These are phyloP conservation scores for Lasiodiplodia sp. DNA, from an alignment of 2,329 filamentous ascomycete genomes.

Conservation along the genomic window DNA sequence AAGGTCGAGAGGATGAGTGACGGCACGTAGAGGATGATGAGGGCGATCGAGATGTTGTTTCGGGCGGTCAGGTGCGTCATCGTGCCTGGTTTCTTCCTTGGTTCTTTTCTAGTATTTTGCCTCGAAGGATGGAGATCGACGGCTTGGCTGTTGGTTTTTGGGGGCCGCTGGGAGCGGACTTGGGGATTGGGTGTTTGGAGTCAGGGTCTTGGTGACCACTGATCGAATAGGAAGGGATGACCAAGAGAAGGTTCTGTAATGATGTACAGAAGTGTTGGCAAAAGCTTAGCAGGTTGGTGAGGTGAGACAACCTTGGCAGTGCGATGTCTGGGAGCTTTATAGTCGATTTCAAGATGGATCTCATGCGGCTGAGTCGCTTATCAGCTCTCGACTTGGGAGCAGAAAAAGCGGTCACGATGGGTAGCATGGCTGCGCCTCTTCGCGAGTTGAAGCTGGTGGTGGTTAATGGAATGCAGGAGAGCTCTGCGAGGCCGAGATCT, in stretches of 20 bases:
- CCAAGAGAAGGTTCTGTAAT: background rate
- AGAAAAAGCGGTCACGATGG: background rate
- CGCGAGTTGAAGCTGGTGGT: background rate
- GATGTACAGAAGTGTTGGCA: background rate
- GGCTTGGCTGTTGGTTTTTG: background rate
- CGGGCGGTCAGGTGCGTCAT: constrained; percentile 12
- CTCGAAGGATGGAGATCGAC: background rate
- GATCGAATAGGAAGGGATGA: background rate
- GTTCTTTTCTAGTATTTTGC: background rate
- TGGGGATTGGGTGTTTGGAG: background rate
- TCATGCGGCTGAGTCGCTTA: background rate
- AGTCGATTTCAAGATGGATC: background rate
- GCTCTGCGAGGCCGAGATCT: background rate
- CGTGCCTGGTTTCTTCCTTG: background rate
- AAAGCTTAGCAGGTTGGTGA: background rate
- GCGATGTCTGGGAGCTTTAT: background rate
- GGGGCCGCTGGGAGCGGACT: background rate
- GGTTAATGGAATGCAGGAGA: background rate
- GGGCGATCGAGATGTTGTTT: constrained; percentile 18
- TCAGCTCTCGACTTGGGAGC: background rate
- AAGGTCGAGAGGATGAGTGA: constrained; percentile 9
- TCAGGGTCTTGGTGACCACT: background rate
- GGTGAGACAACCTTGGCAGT: background rate
- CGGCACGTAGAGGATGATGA: constrained; percentile 22
- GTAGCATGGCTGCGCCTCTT: constrained; percentile 5